Evolutionary conservation across 176 grass and related monocot genomes (phyloP), one percentile per base, ranked within the genome.

Genomic region (Ensete glaucum): DNA sequence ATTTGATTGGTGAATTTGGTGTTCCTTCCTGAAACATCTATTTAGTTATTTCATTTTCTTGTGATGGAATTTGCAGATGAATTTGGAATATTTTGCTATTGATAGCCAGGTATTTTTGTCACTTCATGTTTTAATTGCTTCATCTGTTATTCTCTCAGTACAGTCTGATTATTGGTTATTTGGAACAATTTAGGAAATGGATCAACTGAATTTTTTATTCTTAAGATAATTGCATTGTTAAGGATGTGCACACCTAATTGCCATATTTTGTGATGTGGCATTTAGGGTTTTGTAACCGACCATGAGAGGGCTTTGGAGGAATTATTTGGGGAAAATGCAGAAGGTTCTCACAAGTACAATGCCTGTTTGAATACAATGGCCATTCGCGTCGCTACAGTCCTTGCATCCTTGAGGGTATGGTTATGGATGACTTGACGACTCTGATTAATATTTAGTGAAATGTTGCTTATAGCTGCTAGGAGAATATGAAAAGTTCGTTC

Each of bases 291-390:
- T 57, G 22, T 89, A 75, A 96, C 92, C 65, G 89, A 96, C 72
- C 85, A 96, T 62, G 92, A 96, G 55, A 96, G 74, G 73, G 92
- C 92, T 22, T 72, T 96, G 77, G 92, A 92, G 80, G 92, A 96
- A 90, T 63, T 92, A 70, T 89, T 96, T 78, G 88, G 77, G 67
- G 92, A 96, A 89, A 89, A 83, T 73, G 75, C 75, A 63, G 92
- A 89, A 87, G 73, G 71, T 26, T 96, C 89, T 72, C 78, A 89
- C 62, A 87, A 87, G 70, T 96, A 96, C 64, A 96, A 92, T 77
- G 81, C 80, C n/a, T 96, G 92, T 74, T 75, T 96, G 71, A 82
- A 89, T 74, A 84, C 64, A 20, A 92, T 96, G 89, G 92, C 89
- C 34, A 92, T 80, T 69, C 85, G 92, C 19, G 84, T 96, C 72